Base-by-base conservation (phyloP, 306 rosid genomes). In the Prunus mongolica region DNA sequence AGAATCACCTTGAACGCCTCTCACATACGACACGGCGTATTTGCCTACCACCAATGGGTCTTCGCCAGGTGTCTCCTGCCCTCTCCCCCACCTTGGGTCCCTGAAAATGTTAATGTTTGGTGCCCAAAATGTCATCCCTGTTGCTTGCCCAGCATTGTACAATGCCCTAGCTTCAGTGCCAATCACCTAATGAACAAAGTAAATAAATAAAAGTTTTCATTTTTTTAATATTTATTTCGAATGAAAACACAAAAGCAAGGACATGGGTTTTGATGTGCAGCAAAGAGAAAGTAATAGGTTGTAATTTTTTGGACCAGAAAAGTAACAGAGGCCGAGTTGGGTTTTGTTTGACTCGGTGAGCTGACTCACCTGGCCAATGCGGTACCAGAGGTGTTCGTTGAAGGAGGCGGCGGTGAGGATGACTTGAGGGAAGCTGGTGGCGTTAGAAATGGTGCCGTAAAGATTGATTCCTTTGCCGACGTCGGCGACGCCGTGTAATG, bases 81-180 rank as follows among this genome's bases (percentile, higher is more conserved):
- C 99, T 82, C 99, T 85, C 0, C 99, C 97, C 99, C 97, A 95
- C 78, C 99, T 82, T 1, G 97, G 99, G 49, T 95, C 99, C 65
- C 99, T 92, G 47, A 88, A 95, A 15, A 95, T 88, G 85, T 95
- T 95, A 0, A 95, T 92, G 66, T 95, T 95, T 1, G 99, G 99
- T 24, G 99, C 93, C 99, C 97, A 95, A 64, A 95, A 95, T 5
- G 97, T 95, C 89, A 95, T 83, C 28, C 99, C 99, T 27, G 1
- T 67, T 0, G 97, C 89, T 74, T 95, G 92, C 10, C 97, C 97
- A 0, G 82, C 93, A 84, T 95, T 95, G 79, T 90, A 95, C 10
- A 92, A 69, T 0, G 93, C 97, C 52, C 99, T 83, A 0, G 92
- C 97, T 78, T 95, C 99, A 0, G 72, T 51, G 30, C 97, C 97